These are phyloP conservation scores for Lagerstroemia speciosa DNA, from an alignment of 345 rosid genomes.

Conservation along the genomic window DNA sequence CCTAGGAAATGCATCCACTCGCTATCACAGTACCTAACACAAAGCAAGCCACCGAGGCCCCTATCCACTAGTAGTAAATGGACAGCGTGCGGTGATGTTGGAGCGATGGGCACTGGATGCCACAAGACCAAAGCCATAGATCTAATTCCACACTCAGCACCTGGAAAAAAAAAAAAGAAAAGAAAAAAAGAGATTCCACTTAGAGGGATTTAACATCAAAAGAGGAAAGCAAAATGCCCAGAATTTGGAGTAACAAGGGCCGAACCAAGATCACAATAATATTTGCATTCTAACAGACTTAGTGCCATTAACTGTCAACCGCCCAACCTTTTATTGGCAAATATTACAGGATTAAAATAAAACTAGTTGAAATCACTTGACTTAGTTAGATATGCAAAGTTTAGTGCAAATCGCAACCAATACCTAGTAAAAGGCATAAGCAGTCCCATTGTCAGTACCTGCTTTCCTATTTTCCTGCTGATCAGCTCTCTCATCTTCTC, in stretches of 20 bases:
- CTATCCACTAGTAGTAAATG: constrained; percentile 33
- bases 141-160: constrained; percentile 67
- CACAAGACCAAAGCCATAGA: constrained; percentile 82
- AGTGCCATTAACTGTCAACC: not conserved
- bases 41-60: no score
- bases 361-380: not conserved
- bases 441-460: constrained; percentile 29
- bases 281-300: not conserved
- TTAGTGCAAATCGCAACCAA: no score
- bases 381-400: not conserved
- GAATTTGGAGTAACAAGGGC: not conserved
- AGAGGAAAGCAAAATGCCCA: not conserved
- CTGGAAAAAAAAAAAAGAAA: constrained; percentile 29
- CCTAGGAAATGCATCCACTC: not conserved
- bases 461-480: constrained; percentile 43
- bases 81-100: constrained; percentile 63
- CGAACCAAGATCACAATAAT: not conserved
- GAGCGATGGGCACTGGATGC: constrained; percentile 43
- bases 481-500: constrained; percentile 69
- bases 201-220: not conserved
- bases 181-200: not conserved
- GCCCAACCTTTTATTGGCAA: not conserved
- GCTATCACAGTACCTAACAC: not conserved
- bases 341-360: not conserved
- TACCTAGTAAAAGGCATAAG: not conserved